Base-by-base conservation (phyloP, 768 basidiomycete species). In the Pluteus cervinus region DNA sequence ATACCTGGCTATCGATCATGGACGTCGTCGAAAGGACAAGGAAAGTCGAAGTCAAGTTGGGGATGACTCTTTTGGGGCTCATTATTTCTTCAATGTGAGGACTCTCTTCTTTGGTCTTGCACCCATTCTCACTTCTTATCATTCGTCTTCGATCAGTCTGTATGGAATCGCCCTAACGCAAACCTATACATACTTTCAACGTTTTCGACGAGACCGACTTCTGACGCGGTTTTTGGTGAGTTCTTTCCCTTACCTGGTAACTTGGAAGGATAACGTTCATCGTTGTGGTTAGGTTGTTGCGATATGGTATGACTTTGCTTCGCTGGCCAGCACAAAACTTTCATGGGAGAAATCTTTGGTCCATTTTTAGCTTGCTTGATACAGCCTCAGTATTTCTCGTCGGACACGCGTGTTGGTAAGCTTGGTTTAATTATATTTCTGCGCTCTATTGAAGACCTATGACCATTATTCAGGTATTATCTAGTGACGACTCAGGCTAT, bases 381-480 rank as follows among this genome's bases (percentile, higher is more conserved):
- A 55, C 57, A 2, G 43, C 51, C 4, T 60, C 60, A 5, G 47
- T 59, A 15, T 43, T 57, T 36, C 46, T 61, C 12, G 51, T 56
- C 16, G 49, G 48, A 4, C 60, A 61, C 42, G 58, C 57, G n/a
- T n/a, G n/a, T n/a, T n/a, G n/a, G n/a, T n/a, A n/a, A n/a, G n/a
- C n/a, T n/a, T n/a, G n/a, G n/a, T n/a, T n/a, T n/a, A n/a, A n/a
- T n/a, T n/a, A n/a, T n/a, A n/a, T n/a, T n/a, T n/a, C n/a, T n/a
- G n/a, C n/a, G n/a, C n/a, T n/a, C n/a, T n/a, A n/a, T n/a, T n/a
- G n/a, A n/a, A n/a, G n/a, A n/a, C n/a, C n/a, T n/a, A n/a, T n/a
- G n/a, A n/a, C n/a, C n/a, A n/a, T n/a, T n/a, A 8, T 53, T 49
- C 33, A 60, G 60, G 60, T 61, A 49, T 29, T 61, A 60, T 39